Conservation (phyloP, 1,139 yeast genomes). For the Hansenula anomala region DNA sequence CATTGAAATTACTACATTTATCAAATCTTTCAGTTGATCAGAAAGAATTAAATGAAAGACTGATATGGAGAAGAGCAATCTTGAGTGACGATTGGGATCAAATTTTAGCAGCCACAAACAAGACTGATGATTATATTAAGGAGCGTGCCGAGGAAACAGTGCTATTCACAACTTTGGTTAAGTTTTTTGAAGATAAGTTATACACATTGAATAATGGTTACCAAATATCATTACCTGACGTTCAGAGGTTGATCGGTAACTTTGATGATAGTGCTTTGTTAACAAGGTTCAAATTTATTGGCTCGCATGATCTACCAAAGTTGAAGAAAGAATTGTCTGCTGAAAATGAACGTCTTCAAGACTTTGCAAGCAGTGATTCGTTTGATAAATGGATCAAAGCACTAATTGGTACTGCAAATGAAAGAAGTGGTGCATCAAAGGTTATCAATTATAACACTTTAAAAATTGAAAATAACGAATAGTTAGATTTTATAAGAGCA, state of each 20-base stretch:
- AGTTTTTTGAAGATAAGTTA: constrained; percentile 28
- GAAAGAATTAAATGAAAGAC: constrained; percentile 28
- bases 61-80: constrained; percentile 63
- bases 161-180: constrained; percentile 40
- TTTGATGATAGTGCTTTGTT: background rate
- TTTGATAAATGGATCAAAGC: constrained; percentile 32
- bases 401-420: constrained; percentile 32
- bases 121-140: constrained; percentile 41
- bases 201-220: constrained; percentile 21
- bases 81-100: constrained; percentile 55
- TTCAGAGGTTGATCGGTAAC: constrained; percentile 14
- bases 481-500: too few species aligned
- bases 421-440: constrained; percentile 26
- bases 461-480: constrained; percentile 18
- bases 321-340: constrained; percentile 24
- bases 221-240: constrained; percentile 20
- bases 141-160: constrained; percentile 37
- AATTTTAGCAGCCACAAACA: constrained; percentile 35
- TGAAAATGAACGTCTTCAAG: constrained; percentile 22
- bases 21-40: constrained; percentile 25
- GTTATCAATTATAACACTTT: constrained; percentile 31
- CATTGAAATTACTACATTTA: constrained; percentile 36
- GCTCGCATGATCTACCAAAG: constrained; percentile 17
- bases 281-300: constrained; percentile 18
- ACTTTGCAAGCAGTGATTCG: constrained; percentile 16